These are phyloP conservation scores for Pseudisothecium myosuroides DNA, from an alignment of 225 moss, liverwort and hornwort genomes.

Conservation along the genomic window DNA sequence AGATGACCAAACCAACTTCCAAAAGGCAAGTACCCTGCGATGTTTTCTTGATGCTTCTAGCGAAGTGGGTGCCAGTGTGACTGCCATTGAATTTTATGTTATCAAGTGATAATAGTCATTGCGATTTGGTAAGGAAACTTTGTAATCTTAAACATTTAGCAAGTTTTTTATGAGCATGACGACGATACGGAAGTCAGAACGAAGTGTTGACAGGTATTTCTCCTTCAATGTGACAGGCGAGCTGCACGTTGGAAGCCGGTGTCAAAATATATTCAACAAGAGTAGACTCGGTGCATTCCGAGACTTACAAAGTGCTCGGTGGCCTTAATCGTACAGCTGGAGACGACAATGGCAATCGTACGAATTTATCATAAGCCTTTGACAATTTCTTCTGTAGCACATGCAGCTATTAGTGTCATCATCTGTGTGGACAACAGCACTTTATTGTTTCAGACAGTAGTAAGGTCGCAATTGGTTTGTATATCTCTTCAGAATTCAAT, in stretches of 20 bases:
- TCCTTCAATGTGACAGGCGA: slow-evolving; percentile 52
- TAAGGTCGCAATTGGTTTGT: background rate
- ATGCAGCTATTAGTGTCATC: background rate
- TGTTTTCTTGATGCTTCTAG: background rate
- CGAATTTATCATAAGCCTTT: background rate
- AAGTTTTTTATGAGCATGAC: background rate
- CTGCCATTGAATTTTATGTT: background rate
- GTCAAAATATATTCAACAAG: slow-evolving; percentile 90
- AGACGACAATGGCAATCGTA: slow-evolving; percentile 26
- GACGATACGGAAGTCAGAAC: background rate
- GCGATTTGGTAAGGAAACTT: background rate
- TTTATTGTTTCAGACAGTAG: background rate
- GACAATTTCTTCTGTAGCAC: background rate
- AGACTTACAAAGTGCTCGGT: slow-evolving; percentile 82
- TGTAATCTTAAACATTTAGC: background rate
- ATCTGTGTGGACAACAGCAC: background rate
- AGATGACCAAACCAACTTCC: slow-evolving; percentile 80
- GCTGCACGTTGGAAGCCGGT: slow-evolving; percentile 95
- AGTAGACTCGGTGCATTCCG: slow-evolving; percentile 96
- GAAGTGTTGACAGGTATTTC: background rate
- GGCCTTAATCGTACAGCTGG: slow-evolving; percentile 73
- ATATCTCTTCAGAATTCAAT: background rate
- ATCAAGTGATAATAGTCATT: background rate
- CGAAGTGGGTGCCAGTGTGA: background rate
- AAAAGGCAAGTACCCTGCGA: slow-evolving; percentile 41